Percentiles rank a stretch among this genome's conserved stretches.
phyloP scores from a whole-genome alignment of 441 rosid genomes.

The Gossypium davidsonii region DNA sequence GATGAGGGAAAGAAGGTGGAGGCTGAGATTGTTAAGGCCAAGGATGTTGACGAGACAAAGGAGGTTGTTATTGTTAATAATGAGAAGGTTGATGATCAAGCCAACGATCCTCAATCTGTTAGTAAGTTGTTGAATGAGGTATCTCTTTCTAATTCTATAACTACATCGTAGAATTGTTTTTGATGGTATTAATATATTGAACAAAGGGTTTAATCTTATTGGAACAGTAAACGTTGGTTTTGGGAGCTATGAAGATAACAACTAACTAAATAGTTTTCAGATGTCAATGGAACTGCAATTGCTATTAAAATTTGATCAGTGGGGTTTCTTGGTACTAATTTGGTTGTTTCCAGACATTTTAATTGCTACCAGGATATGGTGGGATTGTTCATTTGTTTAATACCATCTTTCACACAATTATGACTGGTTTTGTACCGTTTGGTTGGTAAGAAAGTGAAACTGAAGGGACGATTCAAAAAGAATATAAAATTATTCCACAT shows the following conservation, averaged over 20 bases:
- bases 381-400: too few relatives aligned
- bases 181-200: neutral
- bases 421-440: too few relatives aligned
- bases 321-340: too few relatives aligned
- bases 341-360: neutral
- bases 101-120: slow-evolving; percentile 40
- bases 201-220: neutral
- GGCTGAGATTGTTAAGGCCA: slow-evolving; percentile 24
- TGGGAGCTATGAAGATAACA: neutral
- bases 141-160: neutral
- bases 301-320: too few relatives aligned
- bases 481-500: too few relatives aligned
- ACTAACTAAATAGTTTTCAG: slow-evolving; percentile 1
- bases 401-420: too few relatives aligned
- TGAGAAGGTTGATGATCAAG: slow-evolving; percentile 18
- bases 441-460: too few relatives aligned
- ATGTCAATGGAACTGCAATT: slow-evolving; percentile 1
- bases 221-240: too few relatives aligned
- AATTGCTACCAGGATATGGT: neutral
- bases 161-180: neutral
- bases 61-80: slow-evolving; percentile 21
- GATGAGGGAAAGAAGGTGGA: slow-evolving; percentile 20
- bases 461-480: too few relatives aligned
- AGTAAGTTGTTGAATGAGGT: slow-evolving; percentile 60
- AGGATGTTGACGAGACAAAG: slow-evolving; percentile 16